Base-by-base conservation (phyloP, 768 basidiomycete species). In the Trametes coccinea region DNA sequence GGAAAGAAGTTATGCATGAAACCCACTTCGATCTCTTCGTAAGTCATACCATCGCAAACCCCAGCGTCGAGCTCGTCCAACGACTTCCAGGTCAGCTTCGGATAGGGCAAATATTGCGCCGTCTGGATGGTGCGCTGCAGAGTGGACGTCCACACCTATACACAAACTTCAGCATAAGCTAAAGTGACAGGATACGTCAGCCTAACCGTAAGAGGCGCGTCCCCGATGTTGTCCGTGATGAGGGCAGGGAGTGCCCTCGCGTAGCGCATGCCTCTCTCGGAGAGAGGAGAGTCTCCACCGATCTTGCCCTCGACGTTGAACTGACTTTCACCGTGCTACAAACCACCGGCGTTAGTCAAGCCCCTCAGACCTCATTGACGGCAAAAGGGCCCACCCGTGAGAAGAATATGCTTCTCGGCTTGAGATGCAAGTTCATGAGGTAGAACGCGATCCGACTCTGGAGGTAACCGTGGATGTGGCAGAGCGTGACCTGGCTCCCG, bases 41-140 rank as follows among this genome's bases (percentile, higher is more conserved):
- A 99, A 4, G 97, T 98, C 97, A 99, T 98, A 14, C 90, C 97
- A 75, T 99, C 97, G 70, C 97, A 99, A 37, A 99, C 97, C 29
- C 97, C 97, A 7, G 97, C 97, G 73, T 99, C 97, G 29, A 99
- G 81, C 75, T 99, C 97, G 69, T 99, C 97, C 54, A 99, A 77
- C 1, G 93, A 94, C 74, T 99, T 99, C 97, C 97, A 99, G 3
- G 96, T 98, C 64, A 98, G 78, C 69, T 98, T 97, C 48, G 88
- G 81, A 71, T 93, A 98, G 1, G 90, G 87, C 16, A 99, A 79
- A 63, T 83, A 67, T 41, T 87, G 82, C 3, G 85, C 95, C 0
- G 96, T 99, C 71, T 98, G 93, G 16, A 93, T 91, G 16, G 96
- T 99, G 29, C 95, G 83, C 62, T 87, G 82, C 53, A 99, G 79